A percentile compares a stretch with the other conserved stretches of the same genome.
These are phyloP conservation scores for Penicillium lividum DNA, from an alignment of 495 filamentous ascomycete genomes.

Conservation along the genomic window DNA sequence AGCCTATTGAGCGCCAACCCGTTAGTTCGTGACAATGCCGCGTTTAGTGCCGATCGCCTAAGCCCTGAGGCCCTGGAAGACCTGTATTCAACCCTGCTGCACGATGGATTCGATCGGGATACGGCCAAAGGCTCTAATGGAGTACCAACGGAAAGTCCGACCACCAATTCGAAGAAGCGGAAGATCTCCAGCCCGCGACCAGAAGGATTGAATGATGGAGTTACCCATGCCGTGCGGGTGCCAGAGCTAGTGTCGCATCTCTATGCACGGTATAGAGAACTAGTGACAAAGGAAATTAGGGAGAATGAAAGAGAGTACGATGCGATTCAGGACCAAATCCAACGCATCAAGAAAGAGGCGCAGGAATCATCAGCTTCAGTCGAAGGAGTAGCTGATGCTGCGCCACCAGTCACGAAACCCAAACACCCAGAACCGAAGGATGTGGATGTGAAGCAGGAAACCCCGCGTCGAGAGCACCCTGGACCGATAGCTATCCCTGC, in stretches of 20 bases:
- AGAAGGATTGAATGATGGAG: conserved; percentile 56
- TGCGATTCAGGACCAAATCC: conserved; percentile 63
- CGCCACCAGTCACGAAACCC: conserved; percentile 22
- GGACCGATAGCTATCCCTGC: conserved; percentile 8
- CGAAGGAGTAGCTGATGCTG: background rate
- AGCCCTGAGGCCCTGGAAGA: conserved; percentile 75
- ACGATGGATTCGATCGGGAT: conserved; percentile 61
- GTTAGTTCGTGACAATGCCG: conserved; percentile 63
- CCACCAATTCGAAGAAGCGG: conserved; percentile 64
- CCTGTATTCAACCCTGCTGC: conserved; percentile 72
- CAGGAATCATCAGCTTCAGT: conserved; percentile 39
- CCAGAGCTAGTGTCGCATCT: conserved; percentile 68
- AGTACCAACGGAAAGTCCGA: conserved; percentile 25
- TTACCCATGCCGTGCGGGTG: conserved; percentile 64
- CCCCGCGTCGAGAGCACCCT: conserved; percentile 13
- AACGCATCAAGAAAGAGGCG: conserved; percentile 62
- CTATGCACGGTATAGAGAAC: conserved; percentile 70
- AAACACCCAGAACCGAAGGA: conserved; percentile 39
- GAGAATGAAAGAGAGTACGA: conserved; percentile 72
- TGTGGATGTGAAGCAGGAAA: conserved; percentile 35
- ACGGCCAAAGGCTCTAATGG: conserved; percentile 28
- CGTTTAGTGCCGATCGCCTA: conserved; percentile 71
- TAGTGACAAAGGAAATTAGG: conserved; percentile 66
- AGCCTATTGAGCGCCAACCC: conserved; percentile 68
- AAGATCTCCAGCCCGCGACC: conserved; percentile 68